Percentiles rank a stretch among this genome's conserved stretches.
These are phyloP conservation scores for Gloeopeniophorella convolvens DNA, from an alignment of 768 basidiomycete genomes.

Conservation along the genomic window DNA sequence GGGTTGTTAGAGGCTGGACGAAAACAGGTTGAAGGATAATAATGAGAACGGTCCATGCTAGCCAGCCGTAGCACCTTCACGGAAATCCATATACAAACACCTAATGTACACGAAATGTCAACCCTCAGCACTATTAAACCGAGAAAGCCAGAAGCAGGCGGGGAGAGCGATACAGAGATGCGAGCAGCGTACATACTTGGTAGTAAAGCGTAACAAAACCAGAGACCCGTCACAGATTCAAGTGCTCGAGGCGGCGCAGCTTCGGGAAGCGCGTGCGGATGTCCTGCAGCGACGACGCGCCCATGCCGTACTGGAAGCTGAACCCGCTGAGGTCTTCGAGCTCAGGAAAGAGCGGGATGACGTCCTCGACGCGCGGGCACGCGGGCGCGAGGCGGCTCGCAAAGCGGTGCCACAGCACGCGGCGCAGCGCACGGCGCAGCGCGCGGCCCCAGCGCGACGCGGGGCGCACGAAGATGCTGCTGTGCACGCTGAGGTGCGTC, in stretches of 20 bases:
- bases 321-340: conserved; percentile 17
- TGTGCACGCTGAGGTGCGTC: conserved; percentile 15
- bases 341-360: conserved; percentile 17
- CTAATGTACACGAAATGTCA: too few relatives aligned
- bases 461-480: conserved; percentile 12
- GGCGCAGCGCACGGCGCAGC: conserved; percentile 3
- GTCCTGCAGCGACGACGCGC: conserved; percentile 12
- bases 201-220: background rate
- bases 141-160: too few relatives aligned
- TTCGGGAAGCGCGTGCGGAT: conserved; percentile 17
- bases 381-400: conserved; percentile 11
- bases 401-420: conserved; percentile 8
- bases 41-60: too few relatives aligned
- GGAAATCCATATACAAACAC: too few relatives aligned
- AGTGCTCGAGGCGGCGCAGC: conserved; percentile 16
- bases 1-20: too few relatives aligned
- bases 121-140: too few relatives aligned
- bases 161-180: too few relatives aligned
- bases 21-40: too few relatives aligned
- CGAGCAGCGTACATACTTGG: background rate
- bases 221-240: background rate
- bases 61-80: too few relatives aligned
- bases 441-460: conserved; percentile 9
- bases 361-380: conserved; percentile 14
- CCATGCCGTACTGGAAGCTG: conserved; percentile 12